phyloP scores from a whole-genome alignment of 2,329 filamentous ascomycete genomes.

The Phaeosphaeriaceae sp. region DNA sequence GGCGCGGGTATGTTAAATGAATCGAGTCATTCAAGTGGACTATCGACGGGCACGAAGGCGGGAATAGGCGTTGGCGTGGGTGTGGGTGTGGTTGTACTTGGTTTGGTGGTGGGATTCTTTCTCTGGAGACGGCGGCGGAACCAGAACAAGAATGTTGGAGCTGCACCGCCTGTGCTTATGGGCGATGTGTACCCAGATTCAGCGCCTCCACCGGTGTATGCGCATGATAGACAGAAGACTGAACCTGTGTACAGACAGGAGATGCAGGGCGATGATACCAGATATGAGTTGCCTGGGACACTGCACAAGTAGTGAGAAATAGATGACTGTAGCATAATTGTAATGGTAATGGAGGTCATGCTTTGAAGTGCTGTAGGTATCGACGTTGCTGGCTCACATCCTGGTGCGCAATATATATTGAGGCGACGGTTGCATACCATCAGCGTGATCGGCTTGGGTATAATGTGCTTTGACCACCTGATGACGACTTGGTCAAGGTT shows the following conservation, averaged over 20 bases:
- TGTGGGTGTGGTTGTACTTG: neutral
- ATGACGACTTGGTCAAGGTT: neutral
- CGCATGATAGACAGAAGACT: neutral
- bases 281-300: neutral
- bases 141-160: neutral
- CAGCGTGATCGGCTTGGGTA: neutral
- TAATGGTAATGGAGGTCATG: neutral
- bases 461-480: neutral
- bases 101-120: neutral
- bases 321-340: neutral
- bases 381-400: too few relatives aligned
- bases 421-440: neutral
- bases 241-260: neutral
- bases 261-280: neutral
- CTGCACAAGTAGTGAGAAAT: neutral
- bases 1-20: neutral
- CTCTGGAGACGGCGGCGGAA: neutral
- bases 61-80: neutral
- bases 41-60: constrained; percentile 1
- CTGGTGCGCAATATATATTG: too few relatives aligned
- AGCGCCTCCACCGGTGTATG: neutral
- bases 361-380: neutral
- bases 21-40: neutral
- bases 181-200: neutral
- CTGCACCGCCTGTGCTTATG: too few relatives aligned